Evolutionary conservation across 2,329 filamentous ascomycete genomes (phyloP).

Genomic region (Malbranchea cinnamomea): DNA sequence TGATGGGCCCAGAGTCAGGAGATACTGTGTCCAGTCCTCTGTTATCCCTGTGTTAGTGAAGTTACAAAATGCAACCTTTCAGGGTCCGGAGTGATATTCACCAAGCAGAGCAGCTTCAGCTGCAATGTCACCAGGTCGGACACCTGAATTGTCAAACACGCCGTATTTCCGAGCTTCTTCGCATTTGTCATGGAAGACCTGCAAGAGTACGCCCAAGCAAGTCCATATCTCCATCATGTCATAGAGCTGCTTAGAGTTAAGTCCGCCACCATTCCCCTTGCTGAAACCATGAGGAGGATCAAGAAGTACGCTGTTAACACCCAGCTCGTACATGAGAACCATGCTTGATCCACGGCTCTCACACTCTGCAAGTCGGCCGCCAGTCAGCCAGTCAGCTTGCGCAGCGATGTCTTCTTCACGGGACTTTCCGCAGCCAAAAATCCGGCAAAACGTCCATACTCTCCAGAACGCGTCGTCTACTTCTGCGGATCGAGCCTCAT

Average conservation of each 20-base stretch:
- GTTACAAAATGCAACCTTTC: no score
- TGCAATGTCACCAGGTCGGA: slow-evolving; percentile 25
- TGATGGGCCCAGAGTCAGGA: slow-evolving; percentile 44
- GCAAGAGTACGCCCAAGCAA: slow-evolving; percentile 41
- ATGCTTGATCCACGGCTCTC: slow-evolving; percentile 31
- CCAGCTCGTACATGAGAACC: slow-evolving; percentile 34
- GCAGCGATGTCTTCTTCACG: slow-evolving; percentile 44
- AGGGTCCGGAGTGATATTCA: no score
- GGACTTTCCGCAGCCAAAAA: slow-evolving; percentile 44
- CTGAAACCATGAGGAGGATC: slow-evolving; percentile 44
- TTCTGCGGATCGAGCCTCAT: slow-evolving; percentile 32
- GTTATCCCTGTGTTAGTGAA: slow-evolving; percentile 8
- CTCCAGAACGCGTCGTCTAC: slow-evolving; percentile 50
- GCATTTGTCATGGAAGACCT: slow-evolving; percentile 39
- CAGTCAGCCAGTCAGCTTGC: slow-evolving; percentile 49
- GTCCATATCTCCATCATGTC: slow-evolving; percentile 53
- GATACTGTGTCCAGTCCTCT: slow-evolving; percentile 48
- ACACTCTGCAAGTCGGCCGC: slow-evolving; percentile 37
- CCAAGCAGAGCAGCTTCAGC: slow-evolving; percentile 39
- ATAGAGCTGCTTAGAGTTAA: slow-evolving; percentile 42
- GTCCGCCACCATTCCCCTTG: slow-evolving; percentile 39
- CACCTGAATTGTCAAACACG: slow-evolving; percentile 40
- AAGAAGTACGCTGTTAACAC: slow-evolving; percentile 39
- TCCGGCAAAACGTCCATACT: slow-evolving; percentile 50
- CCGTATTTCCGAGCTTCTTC: slow-evolving; percentile 40